Evolutionary conservation across 192 early-diverging fungal genomes (phyloP), one percentile per base, ranked within the genome.

Genomic region (Umbelopsis ramanniana): DNA sequence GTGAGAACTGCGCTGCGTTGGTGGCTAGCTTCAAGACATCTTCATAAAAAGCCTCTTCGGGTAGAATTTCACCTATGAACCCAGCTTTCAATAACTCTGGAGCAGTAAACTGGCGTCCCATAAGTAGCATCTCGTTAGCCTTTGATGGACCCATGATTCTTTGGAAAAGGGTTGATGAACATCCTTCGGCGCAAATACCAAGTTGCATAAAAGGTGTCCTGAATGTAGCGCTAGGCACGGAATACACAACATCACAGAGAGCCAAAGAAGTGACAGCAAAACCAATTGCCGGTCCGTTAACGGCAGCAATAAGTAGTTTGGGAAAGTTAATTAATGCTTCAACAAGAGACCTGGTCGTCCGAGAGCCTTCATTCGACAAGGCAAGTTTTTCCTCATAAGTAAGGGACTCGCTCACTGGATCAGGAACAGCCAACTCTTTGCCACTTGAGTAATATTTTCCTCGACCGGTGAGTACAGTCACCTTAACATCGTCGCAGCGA

Each of bases 151-250:
- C 92, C 72, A 93, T 84, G 26, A 90, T 87, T 78, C 77, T 75
- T 55, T 91, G 92, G 63, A 93, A 91, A 4, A 87, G 75, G 29
- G 89, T 68, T 21, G 88, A 88, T 23, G 89, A 91, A 83, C 88
- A 89, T 12, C 88, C 92, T 73, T 93, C 92, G 12, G 88, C 91
- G 68, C 89, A 91, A 69, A 92, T 89, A 15, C 82, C 91, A 43
- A 90, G 80, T 67, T 91, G 79, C 76, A 91, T 89, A 73, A 93
- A 92, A 26, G 92, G 90, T 23, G 90, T 91, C 40, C 74, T 81
- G 74, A 90, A 92, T 19, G 87, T 87, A 12, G 89, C 87, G 23
- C 80, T 71, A 37, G 86, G 84, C 15, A 81, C 77, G 0, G 84
- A 67, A 55, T 91, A 85, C 21, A 90, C 83, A 23, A 89, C 80